Evolutionary conservation across 495 filamentous ascomycete genomes (phyloP), one percentile per base, ranked within the genome.

Genomic region (Penicillium ochrochloron): DNA sequence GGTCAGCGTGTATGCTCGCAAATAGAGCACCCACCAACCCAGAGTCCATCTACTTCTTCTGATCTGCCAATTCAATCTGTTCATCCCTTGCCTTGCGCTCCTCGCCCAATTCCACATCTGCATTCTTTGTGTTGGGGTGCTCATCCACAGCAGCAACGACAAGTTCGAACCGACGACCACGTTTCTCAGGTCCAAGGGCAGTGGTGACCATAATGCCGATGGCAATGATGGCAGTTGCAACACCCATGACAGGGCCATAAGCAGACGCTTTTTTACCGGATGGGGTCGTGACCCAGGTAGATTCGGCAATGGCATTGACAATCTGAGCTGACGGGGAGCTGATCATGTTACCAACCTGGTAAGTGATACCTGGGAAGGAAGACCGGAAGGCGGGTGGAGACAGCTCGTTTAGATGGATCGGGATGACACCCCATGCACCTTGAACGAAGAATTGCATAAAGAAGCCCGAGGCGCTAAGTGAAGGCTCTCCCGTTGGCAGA

Each of bases 391-490:
- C 88, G 0, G 86, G 84, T 7, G 90, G 91, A 0, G 90, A 86
- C 0, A 93, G 83, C 77, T 94, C 91, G 72, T 91, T 91, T 54
- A 94, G 81, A 67, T 92, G 90, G 66, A 93, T 89, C 10, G 91
- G 91, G 33, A 92, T 86, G 7, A 92, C 86, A 42, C 91, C 89
- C 88, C 87, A 94, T 0, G 89, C 88, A 9, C 91, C 91, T 68
- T 92, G 88, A 29, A 92, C 83, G 70, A 89, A 92, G 75, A 92
- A 92, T 69, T 94, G 90, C 62, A 92, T 84, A 72, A 90, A 85
- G 79, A 94, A 94, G 23, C 87, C 90, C 2, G 84, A 81, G 5
- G 80, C 89, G 1, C 87, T 89, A 19, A 93, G 82, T 5, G 79
- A 71, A 0, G 75, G 69, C 75, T 87, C 87, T 39, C 71, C 75